These are phyloP conservation scores for Herpetomonas samuelpessoai DNA, from an alignment of 208 protist species.

Conservation along the genomic window DNA sequence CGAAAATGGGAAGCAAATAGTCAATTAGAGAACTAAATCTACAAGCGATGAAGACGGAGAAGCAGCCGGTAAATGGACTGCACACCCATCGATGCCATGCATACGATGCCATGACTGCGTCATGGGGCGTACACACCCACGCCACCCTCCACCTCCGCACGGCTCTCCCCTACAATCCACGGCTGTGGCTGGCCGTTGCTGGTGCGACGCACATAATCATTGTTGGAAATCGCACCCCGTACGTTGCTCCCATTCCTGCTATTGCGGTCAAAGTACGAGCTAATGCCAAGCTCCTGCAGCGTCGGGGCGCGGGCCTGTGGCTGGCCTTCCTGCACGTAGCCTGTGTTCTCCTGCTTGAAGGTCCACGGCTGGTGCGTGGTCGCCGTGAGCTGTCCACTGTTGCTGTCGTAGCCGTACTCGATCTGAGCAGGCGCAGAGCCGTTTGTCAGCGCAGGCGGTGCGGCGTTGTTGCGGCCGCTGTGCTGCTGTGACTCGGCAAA, in stretches of 20 bases:
- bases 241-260: background rate
- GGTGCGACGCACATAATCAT: background rate
- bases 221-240: background rate
- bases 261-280: conserved; percentile 21
- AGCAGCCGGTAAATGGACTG: too few relatives aligned
- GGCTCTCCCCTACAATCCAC: conserved; percentile 32
- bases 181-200: conserved; percentile 15
- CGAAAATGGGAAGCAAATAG: too few relatives aligned
- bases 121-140: conserved; percentile 21
- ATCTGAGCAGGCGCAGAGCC: background rate
- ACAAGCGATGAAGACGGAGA: too few relatives aligned
- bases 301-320: conserved; percentile 24
- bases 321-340: conserved; percentile 14
- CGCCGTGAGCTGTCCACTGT: conserved; percentile 1
- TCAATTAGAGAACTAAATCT: too few relatives aligned
- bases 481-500: conserved; percentile 11
- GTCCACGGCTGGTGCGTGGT: conserved; percentile 21
- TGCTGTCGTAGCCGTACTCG: conserved; percentile 2
- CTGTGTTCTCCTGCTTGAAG: conserved; percentile 31
- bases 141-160: conserved; percentile 41
- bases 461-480: background rate
- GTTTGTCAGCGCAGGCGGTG: background rate
- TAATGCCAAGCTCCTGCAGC: conserved; percentile 41
- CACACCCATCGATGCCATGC: too few relatives aligned
- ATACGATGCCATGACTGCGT: too few relatives aligned